Evolutionary conservation across 2,329 filamentous ascomycete species (phyloP).

Genomic region (Chaetothyriales sp.): DNA sequence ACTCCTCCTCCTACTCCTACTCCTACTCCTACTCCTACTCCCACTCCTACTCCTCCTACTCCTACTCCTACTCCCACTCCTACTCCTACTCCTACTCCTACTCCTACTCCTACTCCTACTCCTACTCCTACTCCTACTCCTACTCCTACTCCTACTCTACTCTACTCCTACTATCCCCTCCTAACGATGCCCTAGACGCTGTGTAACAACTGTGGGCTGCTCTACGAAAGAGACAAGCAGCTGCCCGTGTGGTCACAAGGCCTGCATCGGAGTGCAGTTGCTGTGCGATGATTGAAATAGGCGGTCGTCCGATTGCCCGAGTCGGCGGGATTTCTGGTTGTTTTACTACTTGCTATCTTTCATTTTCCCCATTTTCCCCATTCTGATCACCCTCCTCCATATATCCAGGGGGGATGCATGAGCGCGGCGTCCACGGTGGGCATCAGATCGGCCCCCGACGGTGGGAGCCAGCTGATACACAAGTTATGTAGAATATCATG

Average conservation of each 20-base stretch:
- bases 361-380: not conserved
- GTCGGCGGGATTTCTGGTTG: not conserved
- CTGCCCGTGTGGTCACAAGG: conserved; percentile 65
- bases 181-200: conserved; percentile 47
- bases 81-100: too few species aligned
- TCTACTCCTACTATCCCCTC: too few species aligned
- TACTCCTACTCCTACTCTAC: too few species aligned
- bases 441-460: not conserved
- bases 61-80: too few species aligned
- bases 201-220: conserved; percentile 82
- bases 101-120: too few species aligned
- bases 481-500: not conserved
- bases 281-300: conserved; percentile 22
- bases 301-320: not conserved
- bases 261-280: conserved; percentile 43
- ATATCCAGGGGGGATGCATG: not conserved
- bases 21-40: too few species aligned
- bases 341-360: not conserved
- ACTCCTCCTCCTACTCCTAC: too few species aligned
- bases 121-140: too few species aligned
- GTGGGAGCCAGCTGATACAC: not conserved
- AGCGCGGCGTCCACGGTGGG: not conserved
- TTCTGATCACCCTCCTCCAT: not conserved
- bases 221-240: conserved; percentile 76
- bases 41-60: too few species aligned